Conservation (phyloP, 805 yeast genomes). For the Candida namnaoensis region DNA sequence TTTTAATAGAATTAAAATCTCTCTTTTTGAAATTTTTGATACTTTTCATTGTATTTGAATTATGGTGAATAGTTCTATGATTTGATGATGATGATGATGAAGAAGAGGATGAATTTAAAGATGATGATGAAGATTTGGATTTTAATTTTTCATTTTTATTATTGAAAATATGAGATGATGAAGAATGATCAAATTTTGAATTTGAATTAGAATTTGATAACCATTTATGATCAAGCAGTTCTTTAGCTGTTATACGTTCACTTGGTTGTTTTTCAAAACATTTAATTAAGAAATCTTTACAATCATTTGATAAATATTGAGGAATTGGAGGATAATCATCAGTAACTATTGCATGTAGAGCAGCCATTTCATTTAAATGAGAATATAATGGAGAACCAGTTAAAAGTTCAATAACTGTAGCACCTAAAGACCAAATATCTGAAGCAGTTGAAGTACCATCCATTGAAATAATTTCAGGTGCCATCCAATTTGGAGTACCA, state of each 20-base stretch:
- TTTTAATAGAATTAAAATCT: conserved; percentile 12
- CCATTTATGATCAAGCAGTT: conserved; percentile 59
- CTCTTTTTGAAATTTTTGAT: not conserved
- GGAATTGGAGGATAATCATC: conserved; percentile 70
- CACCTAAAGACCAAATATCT: conserved; percentile 91
- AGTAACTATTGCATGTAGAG: conserved; percentile 75
- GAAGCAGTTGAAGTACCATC: conserved; percentile 84
- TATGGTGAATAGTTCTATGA: too few relatives aligned
- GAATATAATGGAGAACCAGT: conserved; percentile 87
- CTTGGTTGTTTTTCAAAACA: conserved; percentile 70
- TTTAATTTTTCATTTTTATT: too few relatives aligned
- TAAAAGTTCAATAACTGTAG: conserved; percentile 82
- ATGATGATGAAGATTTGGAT: too few relatives aligned
- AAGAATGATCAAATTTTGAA: too few relatives aligned
- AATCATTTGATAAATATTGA: conserved; percentile 29
- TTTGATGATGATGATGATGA: too few relatives aligned
- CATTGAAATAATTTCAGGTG: conserved; percentile 85
- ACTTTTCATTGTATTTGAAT: too few relatives aligned
- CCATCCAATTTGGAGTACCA: conserved; percentile 99
- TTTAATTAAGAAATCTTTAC: conserved; percentile 49
- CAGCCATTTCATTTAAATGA: conserved; percentile 66
- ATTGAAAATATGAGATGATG: too few relatives aligned
- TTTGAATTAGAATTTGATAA: conserved; percentile 13
- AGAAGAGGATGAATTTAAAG: too few relatives aligned
- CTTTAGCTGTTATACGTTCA: conserved; percentile 44